phyloP scores from a whole-genome alignment of 2,329 filamentous ascomycete species.

The Westerdykella aurantiaca region DNA sequence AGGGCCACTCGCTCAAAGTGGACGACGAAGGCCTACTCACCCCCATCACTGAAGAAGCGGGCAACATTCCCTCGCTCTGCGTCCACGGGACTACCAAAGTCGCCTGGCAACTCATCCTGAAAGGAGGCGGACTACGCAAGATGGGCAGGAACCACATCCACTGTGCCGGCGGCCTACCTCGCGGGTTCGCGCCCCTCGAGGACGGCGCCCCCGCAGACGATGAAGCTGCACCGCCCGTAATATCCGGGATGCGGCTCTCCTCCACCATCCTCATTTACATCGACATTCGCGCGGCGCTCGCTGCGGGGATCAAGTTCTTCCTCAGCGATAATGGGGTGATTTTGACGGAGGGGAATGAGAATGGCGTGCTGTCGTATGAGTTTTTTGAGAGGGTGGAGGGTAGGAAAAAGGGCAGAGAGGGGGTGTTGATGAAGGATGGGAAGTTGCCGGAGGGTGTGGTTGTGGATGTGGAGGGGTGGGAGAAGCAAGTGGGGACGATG shows the following conservation, averaged over 20 bases:
- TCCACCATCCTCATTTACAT: slow-evolving; percentile 65
- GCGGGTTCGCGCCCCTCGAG: slow-evolving; percentile 30
- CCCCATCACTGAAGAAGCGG: slow-evolving; percentile 53
- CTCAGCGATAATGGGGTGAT: slow-evolving; percentile 48
- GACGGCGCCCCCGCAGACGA: slow-evolving; percentile 8
- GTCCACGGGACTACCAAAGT: slow-evolving; percentile 87
- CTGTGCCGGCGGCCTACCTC: slow-evolving; percentile 69
- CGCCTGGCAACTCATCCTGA: slow-evolving; percentile 69
- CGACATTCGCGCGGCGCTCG: slow-evolving; percentile 61
- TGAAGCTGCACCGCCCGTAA: slow-evolving; percentile 46
- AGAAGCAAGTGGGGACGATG: slow-evolving; percentile 21
- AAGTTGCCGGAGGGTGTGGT: slow-evolving; percentile 44
- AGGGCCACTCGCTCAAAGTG: slow-evolving; percentile 80
- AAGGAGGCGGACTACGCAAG: slow-evolving; percentile 67
- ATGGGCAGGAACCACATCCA: slow-evolving; percentile 90
- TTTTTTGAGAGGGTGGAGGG: slow-evolving; percentile 70
- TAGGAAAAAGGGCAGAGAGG: slow-evolving; percentile 50
- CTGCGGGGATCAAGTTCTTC: slow-evolving; percentile 64
- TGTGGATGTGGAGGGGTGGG: slow-evolving; percentile 34
- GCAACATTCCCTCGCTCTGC: slow-evolving; percentile 59
- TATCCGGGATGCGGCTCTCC: slow-evolving; percentile 71
- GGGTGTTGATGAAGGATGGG: slow-evolving; percentile 66
- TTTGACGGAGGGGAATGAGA: slow-evolving; percentile 45
- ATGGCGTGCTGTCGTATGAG: slow-evolving; percentile 31
- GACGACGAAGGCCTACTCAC: slow-evolving; percentile 66